Percentiles rank a stretch among this genome's conserved stretches.
Conservation (phyloP, 2,329 filamentous ascomycete genomes). For the Alternaria arbusti region DNA sequence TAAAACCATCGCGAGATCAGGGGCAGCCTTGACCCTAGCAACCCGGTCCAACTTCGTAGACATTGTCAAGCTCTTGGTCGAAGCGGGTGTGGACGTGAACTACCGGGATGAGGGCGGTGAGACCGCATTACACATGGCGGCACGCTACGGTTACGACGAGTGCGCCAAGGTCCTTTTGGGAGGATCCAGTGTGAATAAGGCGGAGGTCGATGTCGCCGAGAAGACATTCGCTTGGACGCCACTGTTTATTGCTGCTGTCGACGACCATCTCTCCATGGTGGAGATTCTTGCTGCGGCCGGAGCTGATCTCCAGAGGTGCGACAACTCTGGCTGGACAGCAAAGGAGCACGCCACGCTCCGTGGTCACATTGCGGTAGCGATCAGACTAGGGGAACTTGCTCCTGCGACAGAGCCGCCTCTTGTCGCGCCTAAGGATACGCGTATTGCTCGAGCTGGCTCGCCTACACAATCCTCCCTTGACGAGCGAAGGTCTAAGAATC, state of each 20-base stretch:
- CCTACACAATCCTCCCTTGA: slow-evolving; percentile 65
- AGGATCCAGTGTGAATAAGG: slow-evolving; percentile 72
- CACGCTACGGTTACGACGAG: slow-evolving; percentile 81
- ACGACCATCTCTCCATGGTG: slow-evolving; percentile 78
- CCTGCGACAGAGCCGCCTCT: slow-evolving; percentile 40
- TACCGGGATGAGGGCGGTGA: slow-evolving; percentile 90
- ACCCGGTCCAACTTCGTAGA: slow-evolving; percentile 84
- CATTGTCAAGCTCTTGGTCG: slow-evolving; percentile 86
- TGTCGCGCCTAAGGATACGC: slow-evolving; percentile 35
- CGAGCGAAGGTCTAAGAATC: slow-evolving; percentile 50
- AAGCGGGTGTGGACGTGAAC: slow-evolving; percentile 91
- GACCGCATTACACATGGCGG: slow-evolving; percentile 89
- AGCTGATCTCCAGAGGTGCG: slow-evolving; percentile 74
- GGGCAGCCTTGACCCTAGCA: slow-evolving; percentile 84
- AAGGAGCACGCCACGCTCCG: slow-evolving; percentile 90
- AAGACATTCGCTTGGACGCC: slow-evolving; percentile 92
- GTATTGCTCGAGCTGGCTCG: slow-evolving; percentile 46
- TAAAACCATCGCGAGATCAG: slow-evolving; percentile 78
- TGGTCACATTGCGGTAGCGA: slow-evolving; percentile 83
- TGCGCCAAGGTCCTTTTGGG: slow-evolving; percentile 79
- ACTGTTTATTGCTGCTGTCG: slow-evolving; percentile 90
- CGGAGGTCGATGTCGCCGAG: slow-evolving; percentile 78
- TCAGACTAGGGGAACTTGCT: slow-evolving; percentile 67
- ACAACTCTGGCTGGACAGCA: slow-evolving; percentile 92
- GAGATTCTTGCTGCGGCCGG: slow-evolving; percentile 79